Conservation (phyloP, 768 basidiomycete species). For the Lactifluus echinatus region DNA sequence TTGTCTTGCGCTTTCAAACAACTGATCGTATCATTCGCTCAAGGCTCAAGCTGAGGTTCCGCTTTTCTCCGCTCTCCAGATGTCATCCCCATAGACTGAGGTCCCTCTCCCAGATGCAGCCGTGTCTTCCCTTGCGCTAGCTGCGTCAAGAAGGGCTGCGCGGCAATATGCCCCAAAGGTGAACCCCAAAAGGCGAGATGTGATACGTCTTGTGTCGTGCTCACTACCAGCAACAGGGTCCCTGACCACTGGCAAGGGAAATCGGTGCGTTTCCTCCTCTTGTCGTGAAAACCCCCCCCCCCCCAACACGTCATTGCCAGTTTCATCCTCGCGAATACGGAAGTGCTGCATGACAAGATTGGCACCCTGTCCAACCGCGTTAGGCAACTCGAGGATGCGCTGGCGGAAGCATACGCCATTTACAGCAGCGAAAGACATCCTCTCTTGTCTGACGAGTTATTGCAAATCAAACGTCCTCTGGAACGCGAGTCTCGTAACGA, state of each 20-base stretch:
- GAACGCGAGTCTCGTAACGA: constrained; percentile 46
- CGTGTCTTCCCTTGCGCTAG: constrained; percentile 53
- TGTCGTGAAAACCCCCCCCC: neutral
- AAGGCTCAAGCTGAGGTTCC: constrained; percentile 63
- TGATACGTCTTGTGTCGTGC: neutral
- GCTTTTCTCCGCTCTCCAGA: constrained; percentile 23
- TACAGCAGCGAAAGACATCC: constrained; percentile 46
- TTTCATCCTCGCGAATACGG: constrained; percentile 65
- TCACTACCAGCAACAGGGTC: constrained; percentile 37
- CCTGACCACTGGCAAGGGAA: constrained; percentile 65
- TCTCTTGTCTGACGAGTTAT: constrained; percentile 50
- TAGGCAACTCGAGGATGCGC: constrained; percentile 60
- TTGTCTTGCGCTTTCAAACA: neutral
- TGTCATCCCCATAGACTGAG: neutral
- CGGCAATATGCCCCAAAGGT: constrained; percentile 62
- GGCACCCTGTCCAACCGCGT: constrained; percentile 50
- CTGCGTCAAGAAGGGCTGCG: constrained; percentile 35
- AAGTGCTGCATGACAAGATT: constrained; percentile 62
- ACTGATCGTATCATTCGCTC: constrained; percentile 16
- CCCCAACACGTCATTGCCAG: constrained; percentile 28
- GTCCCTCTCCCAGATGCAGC: constrained; percentile 38
- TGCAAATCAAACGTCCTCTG: constrained; percentile 58
- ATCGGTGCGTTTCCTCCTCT: constrained; percentile 36
- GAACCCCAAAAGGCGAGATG: constrained; percentile 5
- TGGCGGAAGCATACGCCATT: constrained; percentile 42